Evolutionary conservation across 768 basidiomycete genomes (phyloP).

Genomic region (Crepidotus variabilis): DNA sequence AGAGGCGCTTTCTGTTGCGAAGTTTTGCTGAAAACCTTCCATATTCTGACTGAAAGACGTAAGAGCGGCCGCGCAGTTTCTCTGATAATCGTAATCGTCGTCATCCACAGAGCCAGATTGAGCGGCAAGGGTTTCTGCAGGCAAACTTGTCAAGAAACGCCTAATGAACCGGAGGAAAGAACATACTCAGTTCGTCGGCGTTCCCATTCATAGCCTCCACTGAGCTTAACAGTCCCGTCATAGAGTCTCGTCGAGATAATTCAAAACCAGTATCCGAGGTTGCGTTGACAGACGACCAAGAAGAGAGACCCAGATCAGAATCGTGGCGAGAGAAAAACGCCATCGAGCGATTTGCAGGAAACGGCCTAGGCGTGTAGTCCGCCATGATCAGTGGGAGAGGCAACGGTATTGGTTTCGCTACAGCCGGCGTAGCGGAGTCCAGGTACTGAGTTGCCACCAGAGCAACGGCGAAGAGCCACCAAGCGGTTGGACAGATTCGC

Average conservation of each 20-base stretch:
- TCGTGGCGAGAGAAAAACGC: conserved; percentile 2
- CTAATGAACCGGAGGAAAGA: not conserved
- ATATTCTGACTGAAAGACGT: conserved; percentile 30
- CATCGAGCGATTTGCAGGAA: conserved; percentile 16
- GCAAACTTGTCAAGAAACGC: conserved; percentile 1
- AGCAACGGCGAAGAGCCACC: conserved; percentile 36
- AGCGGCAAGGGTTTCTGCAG: conserved; percentile 29
- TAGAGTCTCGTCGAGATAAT: not conserved
- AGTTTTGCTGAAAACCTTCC: conserved; percentile 27
- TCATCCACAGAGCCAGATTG: conserved; percentile 23
- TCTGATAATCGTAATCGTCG: conserved; percentile 32
- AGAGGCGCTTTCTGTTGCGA: conserved; percentile 10
- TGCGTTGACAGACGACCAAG: not conserved
- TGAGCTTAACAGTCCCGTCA: not conserved
- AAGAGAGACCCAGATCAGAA: not conserved
- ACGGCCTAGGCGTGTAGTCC: conserved; percentile 24
- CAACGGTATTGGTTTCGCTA: conserved; percentile 36
- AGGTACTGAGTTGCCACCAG: conserved; percentile 33
- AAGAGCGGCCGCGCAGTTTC: conserved; percentile 31
- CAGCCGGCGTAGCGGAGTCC: conserved; percentile 20
- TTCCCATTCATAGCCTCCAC: conserved; percentile 10
- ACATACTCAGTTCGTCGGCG: conserved; percentile 25
- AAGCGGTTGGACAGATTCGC: conserved; percentile 27
- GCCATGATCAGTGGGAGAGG: conserved; percentile 26
- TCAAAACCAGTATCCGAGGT: not conserved